Evolutionary conservation across 768 basidiomycete species (phyloP).

Genomic region (Pulveroboletus ravenelii): DNA sequence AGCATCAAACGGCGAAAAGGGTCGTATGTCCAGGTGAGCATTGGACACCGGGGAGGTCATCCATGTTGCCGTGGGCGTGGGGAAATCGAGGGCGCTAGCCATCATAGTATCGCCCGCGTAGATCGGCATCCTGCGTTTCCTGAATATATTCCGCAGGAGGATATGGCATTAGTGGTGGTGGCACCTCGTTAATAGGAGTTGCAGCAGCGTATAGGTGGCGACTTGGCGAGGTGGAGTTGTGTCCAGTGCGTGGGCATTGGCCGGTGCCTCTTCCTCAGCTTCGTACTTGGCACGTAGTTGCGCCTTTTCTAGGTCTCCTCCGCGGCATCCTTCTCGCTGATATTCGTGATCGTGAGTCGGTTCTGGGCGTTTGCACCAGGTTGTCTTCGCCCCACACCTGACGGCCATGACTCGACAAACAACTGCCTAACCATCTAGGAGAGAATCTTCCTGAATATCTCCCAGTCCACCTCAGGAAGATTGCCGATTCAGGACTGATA

Average conservation of each 20-base stretch:
- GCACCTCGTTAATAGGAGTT: constrained; percentile 18
- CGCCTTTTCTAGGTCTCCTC: constrained; percentile 82
- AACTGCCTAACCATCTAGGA: too few species aligned
- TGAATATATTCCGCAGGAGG: constrained; percentile 78
- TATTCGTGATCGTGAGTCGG: too few species aligned
- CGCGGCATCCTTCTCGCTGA: too few species aligned
- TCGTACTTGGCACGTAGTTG: constrained; percentile 60
- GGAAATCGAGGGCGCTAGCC: constrained; percentile 34
- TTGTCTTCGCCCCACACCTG: too few species aligned
- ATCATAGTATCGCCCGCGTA: constrained; percentile 43
- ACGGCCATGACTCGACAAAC: too few species aligned
- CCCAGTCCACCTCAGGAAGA: too few species aligned
- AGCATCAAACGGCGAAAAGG: constrained; percentile 46
- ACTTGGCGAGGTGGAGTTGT: constrained; percentile 1
- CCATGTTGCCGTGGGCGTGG: constrained; percentile 16
- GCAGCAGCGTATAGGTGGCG: constrained; percentile 16
- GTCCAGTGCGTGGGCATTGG: constrained; percentile 23
- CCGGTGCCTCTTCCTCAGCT: constrained; percentile 40
- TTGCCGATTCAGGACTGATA: too few species aligned
- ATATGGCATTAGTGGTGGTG: constrained; percentile 68
- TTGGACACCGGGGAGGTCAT: constrained; percentile 11
- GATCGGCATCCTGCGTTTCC: constrained; percentile 74
- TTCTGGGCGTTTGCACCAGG: too few species aligned
- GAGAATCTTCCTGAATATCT: too few species aligned
- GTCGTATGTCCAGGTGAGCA: constrained; percentile 34